A percentile compares a stretch with the other conserved stretches of the same genome.
Evolutionary conservation across 257 asterid genomes (phyloP).

Genomic region (Plantago elongata): DNA sequence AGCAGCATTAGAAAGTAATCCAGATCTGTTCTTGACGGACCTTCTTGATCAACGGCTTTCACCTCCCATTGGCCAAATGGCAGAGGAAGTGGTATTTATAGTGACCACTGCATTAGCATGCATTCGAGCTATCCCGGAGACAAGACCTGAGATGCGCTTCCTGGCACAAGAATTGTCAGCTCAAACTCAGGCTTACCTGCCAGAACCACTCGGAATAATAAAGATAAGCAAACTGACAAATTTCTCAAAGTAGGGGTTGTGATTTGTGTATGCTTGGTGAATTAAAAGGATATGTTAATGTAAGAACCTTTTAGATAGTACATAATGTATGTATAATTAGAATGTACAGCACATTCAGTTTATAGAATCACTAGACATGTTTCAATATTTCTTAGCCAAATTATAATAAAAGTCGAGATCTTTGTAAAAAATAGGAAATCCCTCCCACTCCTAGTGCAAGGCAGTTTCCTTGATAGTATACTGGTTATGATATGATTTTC

Average conservation of each 20-base stretch:
- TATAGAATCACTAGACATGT: too few relatives aligned
- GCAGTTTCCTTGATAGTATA: too few relatives aligned
- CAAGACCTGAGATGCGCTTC: conserved; percentile 70
- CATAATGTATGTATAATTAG: too few relatives aligned
- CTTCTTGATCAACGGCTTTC: conserved; percentile 60
- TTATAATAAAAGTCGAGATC: too few relatives aligned
- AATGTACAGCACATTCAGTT: too few relatives aligned
- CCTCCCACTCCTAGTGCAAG: too few relatives aligned
- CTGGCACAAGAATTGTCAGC: conserved; percentile 78
- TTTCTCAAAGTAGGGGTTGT: not conserved
- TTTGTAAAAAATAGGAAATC: too few relatives aligned
- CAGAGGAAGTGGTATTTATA: conserved; percentile 67
- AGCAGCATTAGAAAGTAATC: conserved; percentile 21
- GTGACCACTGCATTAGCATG: conserved; percentile 68
- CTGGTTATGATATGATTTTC: too few relatives aligned
- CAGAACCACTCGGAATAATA: not conserved
- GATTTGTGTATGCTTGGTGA: not conserved
- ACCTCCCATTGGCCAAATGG: conserved; percentile 50
- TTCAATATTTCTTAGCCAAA: too few relatives aligned
- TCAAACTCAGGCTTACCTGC: conserved; percentile 31
- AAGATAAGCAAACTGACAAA: conserved; percentile 7
- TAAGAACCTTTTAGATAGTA: too few relatives aligned
- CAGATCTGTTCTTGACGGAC: conserved; percentile 47
- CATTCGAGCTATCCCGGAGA: conserved; percentile 47
- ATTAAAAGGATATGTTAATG: not conserved